phyloP scores from a whole-genome alignment of 2,329 filamentous ascomycete genomes.

The Conoideocrella luteorostrata region DNA sequence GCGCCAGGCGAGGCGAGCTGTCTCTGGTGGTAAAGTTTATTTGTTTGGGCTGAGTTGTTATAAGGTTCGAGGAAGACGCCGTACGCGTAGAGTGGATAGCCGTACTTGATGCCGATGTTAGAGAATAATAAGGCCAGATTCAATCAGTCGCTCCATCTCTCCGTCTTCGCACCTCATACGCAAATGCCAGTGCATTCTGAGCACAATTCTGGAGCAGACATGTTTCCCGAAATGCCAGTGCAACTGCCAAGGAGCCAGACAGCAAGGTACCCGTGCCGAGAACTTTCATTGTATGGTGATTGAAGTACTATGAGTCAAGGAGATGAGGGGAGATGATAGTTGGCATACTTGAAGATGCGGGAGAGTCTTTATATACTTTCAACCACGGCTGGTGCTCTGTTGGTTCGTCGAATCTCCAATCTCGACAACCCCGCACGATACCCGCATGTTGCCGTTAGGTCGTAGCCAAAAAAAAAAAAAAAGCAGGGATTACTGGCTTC shows the following conservation, averaged over 20 bases:
- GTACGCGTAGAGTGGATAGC: conserved; percentile 5
- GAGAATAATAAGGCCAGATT: too few species aligned
- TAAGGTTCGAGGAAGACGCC: background rate
- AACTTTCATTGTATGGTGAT: too few species aligned
- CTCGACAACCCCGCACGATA: background rate
- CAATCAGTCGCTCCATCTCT: background rate
- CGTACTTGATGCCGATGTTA: too few species aligned
- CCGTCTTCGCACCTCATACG: background rate
- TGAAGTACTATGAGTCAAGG: too few species aligned
- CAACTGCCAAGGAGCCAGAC: background rate
- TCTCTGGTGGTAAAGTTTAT: background rate
- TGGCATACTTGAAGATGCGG: too few species aligned
- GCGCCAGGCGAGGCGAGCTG: background rate
- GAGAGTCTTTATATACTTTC: background rate
- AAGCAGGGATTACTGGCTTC: background rate
- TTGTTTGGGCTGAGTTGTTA: conserved; percentile 1
- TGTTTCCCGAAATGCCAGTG: background rate
- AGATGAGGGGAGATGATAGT: too few species aligned
- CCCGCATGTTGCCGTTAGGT: background rate
- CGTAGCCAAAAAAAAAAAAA: background rate
- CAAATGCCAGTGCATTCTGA: conserved; percentile 1
- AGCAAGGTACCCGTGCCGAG: too few species aligned
- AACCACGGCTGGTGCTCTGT: background rate
- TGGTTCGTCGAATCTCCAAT: background rate
- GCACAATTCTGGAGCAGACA: background rate